Conservation (phyloP, 75 land plant genomes). For the Cupressus sempervirens region DNA sequence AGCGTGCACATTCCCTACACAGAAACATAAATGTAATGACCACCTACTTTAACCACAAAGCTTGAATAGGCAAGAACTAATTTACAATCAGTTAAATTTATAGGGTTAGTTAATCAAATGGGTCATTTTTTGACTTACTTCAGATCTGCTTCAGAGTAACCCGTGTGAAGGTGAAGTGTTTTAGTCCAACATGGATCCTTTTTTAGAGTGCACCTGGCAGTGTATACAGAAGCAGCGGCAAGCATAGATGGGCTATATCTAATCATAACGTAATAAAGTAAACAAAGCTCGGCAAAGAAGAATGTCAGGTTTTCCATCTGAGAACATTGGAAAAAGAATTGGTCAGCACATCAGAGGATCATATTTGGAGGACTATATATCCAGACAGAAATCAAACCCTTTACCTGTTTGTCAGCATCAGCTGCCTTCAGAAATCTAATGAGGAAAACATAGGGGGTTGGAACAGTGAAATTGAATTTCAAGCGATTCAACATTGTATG, state of each 20-base stretch:
- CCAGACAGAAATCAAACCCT: not conserved
- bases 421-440: constrained; percentile 82
- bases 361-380: not conserved
- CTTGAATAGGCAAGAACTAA: not conserved
- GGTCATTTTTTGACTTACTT: constrained; percentile 31
- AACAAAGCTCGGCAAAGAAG: constrained; percentile 70
- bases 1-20: constrained; percentile 58
- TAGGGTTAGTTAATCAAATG: not conserved
- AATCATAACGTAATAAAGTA: constrained; percentile 59
- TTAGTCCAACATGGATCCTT: constrained; percentile 65
- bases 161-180: constrained; percentile 69
- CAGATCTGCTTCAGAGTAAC: constrained; percentile 65
- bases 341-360: not conserved
- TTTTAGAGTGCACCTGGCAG: constrained; percentile 64
- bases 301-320: constrained; percentile 66
- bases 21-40: not conserved
- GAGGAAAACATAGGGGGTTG: constrained; percentile 83
- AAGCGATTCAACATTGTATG: constrained; percentile 65
- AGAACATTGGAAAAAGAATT: not conserved
- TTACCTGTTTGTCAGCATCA: constrained; percentile 50
- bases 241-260: constrained; percentile 64
- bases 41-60: not conserved
- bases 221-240: constrained; percentile 87
- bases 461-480: constrained; percentile 77
- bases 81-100: not conserved